Percentiles rank a stretch among this genome's conserved stretches.
phyloP scores from a whole-genome alignment of 331 rosid species.

The Saraca asoca region DNA sequence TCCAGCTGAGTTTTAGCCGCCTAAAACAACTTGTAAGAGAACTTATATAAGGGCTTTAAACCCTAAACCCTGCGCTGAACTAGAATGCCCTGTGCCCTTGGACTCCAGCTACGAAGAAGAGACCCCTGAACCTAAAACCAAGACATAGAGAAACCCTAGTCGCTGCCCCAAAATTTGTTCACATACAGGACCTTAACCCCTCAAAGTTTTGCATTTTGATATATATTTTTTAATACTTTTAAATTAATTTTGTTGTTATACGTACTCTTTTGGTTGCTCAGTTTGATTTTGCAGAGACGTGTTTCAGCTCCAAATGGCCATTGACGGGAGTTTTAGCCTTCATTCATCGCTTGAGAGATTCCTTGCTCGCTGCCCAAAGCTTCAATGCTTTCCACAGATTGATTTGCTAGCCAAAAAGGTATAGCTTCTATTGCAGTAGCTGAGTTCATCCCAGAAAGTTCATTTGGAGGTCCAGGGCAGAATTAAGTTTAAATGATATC shows the following conservation, averaged over 20 bases:
- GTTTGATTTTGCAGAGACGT: not conserved
- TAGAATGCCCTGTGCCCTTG: not conserved
- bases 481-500: not conserved
- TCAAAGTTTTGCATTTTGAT: not conserved
- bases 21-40: too few relatives aligned
- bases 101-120: not conserved
- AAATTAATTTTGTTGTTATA: not conserved
- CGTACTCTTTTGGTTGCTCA: conserved; percentile 12
- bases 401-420: conserved; percentile 49
- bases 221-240: not conserved
- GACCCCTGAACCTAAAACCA: too few relatives aligned
- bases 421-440: conserved; percentile 14
- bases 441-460: not conserved
- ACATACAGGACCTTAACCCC: not conserved
- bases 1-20: too few relatives aligned
- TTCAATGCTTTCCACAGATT: conserved; percentile 45
- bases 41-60: too few relatives aligned
- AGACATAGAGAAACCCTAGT: not conserved
- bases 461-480: not conserved
- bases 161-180: not conserved
- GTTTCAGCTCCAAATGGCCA: conserved; percentile 54
- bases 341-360: conserved; percentile 61
- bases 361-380: conserved; percentile 73
- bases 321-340: conserved; percentile 69
- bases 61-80: too few relatives aligned